phyloP scores from a whole-genome alignment of 2,329 filamentous ascomycete species.

The Cryphonectria carpinicola region DNA sequence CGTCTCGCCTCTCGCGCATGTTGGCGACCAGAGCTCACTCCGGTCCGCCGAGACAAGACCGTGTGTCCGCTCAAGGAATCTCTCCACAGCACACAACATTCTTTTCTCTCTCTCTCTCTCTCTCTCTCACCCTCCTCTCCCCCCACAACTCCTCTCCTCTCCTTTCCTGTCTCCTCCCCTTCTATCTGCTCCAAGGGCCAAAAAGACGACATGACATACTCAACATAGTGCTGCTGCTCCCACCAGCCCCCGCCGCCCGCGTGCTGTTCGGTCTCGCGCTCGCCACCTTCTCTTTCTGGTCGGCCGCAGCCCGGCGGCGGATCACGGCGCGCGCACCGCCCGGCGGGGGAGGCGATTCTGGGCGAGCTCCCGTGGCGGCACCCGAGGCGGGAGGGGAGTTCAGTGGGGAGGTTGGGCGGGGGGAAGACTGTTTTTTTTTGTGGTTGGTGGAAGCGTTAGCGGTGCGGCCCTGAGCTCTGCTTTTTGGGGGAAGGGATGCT shows the following conservation, averaged over 20 bases:
- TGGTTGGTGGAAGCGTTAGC: constrained; percentile 26
- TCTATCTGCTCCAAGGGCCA: no score
- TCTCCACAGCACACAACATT: not conserved
- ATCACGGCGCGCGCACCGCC: constrained; percentile 95
- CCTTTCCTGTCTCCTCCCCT: not conserved
- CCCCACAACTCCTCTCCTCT: not conserved
- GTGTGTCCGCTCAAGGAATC: not conserved
- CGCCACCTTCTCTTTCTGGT: constrained; percentile 95
- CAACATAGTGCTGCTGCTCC: constrained; percentile 97
- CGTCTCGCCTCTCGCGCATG: not conserved
- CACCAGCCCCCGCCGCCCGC: constrained; percentile 88
- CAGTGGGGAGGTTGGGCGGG: constrained; percentile 63
- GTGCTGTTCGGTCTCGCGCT: constrained; percentile 94
- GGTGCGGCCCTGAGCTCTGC: not conserved
- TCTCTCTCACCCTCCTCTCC: no score
- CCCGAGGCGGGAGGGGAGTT: constrained; percentile 63
- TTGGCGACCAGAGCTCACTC: not conserved
- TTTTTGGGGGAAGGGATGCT: no score
- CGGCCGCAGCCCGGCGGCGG: constrained; percentile 90
- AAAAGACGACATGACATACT: constrained; percentile 55
- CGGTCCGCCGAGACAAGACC: not conserved
- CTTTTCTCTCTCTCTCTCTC: not conserved
- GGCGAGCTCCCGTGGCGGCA: constrained; percentile 69
- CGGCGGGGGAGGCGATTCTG: constrained; percentile 85
- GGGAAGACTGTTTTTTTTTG: constrained; percentile 56